These are phyloP conservation scores for Ceratocystis variospora DNA, from an alignment of 2,329 filamentous ascomycete species.

Conservation along the genomic window DNA sequence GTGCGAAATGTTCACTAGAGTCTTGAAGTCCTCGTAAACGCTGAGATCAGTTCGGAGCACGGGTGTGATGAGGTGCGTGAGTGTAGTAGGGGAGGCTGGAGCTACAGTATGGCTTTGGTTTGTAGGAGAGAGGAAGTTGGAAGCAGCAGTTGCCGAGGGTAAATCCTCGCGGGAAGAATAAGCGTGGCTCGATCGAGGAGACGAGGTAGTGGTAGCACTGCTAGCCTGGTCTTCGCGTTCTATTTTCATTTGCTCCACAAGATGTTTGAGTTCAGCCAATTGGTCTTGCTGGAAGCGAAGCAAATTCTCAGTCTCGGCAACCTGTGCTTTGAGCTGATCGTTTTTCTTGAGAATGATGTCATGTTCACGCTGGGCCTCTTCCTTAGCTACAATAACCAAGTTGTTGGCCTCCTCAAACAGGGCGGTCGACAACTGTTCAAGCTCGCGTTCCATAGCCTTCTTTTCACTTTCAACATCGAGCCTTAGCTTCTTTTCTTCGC, in stretches of 20 bases:
- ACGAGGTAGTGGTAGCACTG: constrained; percentile 57
- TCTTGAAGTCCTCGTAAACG: constrained; percentile 73
- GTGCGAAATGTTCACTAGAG: constrained; percentile 56
- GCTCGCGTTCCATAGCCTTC: constrained; percentile 77
- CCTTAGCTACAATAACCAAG: constrained; percentile 80
- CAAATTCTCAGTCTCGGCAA: constrained; percentile 74
- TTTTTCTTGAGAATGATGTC: constrained; percentile 72
- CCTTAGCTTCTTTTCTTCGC: constrained; percentile 53
- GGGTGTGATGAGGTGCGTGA: constrained; percentile 70
- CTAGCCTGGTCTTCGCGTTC: constrained; percentile 59
- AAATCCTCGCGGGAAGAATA: constrained; percentile 41
- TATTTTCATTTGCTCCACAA: constrained; percentile 74
- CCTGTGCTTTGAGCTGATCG: constrained; percentile 71
- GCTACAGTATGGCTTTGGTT: constrained; percentile 24
- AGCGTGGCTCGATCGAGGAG: constrained; percentile 59
- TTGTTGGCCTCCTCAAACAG: constrained; percentile 98
- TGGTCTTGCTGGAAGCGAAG: constrained; percentile 88
- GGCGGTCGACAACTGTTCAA: constrained; percentile 78
- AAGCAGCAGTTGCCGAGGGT: constrained; percentile 23
- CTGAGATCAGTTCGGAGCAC: constrained; percentile 69
- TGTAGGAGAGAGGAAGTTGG: constrained; percentile 16
- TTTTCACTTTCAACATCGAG: constrained; percentile 60
- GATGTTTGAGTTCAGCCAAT: constrained; percentile 73
- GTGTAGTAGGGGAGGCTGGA: constrained; percentile 52
- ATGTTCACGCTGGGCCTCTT: constrained; percentile 73